A percentile compares a stretch with the other conserved stretches of the same genome.
phyloP scores from a whole-genome alignment of 139 green algal genomes.

The Eudorina sp. region DNA sequence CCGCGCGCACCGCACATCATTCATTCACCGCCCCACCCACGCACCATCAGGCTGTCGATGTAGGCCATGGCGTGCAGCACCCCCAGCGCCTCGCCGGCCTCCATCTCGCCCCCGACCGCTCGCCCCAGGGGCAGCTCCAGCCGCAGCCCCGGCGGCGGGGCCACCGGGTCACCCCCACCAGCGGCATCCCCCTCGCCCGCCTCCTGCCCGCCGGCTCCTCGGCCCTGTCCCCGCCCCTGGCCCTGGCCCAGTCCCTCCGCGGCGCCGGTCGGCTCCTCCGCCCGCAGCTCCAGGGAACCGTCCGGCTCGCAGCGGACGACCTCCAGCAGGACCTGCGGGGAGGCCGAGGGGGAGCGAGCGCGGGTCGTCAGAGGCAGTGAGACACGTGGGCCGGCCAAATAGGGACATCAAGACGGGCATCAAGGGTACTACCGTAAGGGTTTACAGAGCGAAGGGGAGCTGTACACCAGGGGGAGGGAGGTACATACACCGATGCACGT shows the following conservation, averaged over 20 bases:
- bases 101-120: background rate
- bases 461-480: too few relatives aligned
- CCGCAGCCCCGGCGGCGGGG: background rate
- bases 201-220: background rate
- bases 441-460: too few relatives aligned
- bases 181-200: background rate
- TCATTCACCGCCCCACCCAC: too few relatives aligned
- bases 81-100: slow-evolving; percentile 39
- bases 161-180: background rate
- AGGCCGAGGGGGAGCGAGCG: background rate
- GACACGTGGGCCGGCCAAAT: too few relatives aligned
- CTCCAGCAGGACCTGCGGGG: slow-evolving; percentile 43
- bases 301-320: slow-evolving; percentile 28
- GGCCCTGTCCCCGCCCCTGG: background rate
- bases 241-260: too few relatives aligned
- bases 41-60: slow-evolving; percentile 44
- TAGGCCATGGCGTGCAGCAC: slow-evolving; percentile 61
- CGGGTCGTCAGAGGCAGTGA: too few relatives aligned
- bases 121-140: background rate
- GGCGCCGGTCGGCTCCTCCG: too few relatives aligned
- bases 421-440: too few relatives aligned
- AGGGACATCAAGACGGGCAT: too few relatives aligned
- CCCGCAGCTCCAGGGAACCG: slow-evolving; percentile 27
- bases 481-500: too few relatives aligned
- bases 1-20: too few relatives aligned